phyloP scores from a whole-genome alignment of 2,329 filamentous ascomycete species.

The Ciborinia camelliae region DNA sequence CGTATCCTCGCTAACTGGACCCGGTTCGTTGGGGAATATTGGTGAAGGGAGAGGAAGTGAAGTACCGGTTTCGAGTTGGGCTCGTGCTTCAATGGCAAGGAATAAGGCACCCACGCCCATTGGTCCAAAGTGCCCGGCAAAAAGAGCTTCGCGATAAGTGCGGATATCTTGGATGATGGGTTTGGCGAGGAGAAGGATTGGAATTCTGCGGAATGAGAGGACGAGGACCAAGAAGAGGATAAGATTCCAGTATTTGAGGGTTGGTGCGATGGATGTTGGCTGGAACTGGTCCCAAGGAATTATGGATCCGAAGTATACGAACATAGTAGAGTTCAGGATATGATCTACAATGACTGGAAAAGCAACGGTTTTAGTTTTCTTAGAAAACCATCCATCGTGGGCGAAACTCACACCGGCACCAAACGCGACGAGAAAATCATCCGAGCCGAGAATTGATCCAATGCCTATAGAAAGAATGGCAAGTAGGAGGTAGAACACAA shows the following conservation, averaged over 20 bases:
- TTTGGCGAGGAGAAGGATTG: conserved; percentile 48
- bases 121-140: conserved; percentile 55
- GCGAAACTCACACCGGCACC: conserved; percentile 54
- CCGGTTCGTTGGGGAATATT: conserved; percentile 31
- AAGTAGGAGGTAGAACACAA: conserved; percentile 54
- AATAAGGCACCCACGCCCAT: conserved; percentile 57
- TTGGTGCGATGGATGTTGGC: conserved; percentile 40
- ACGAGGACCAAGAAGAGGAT: conserved; percentile 48
- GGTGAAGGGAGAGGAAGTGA: conserved; percentile 45
- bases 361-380: conserved; percentile 44
- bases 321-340: conserved; percentile 53
- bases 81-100: conserved; percentile 53
- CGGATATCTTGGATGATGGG: conserved; percentile 47
- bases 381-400: conserved; percentile 51
- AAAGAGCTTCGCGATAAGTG: conserved; percentile 51
- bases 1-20: conserved; percentile 37
- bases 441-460: conserved; percentile 49
- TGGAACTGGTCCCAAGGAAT: conserved; percentile 50
- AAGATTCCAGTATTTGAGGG: conserved; percentile 42
- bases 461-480: conserved; percentile 51
- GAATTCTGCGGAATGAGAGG: conserved; percentile 50
- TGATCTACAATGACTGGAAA: conserved; percentile 51
- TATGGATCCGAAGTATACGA: conserved; percentile 54
- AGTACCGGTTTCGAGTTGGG: conserved; percentile 48
- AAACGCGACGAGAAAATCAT: conserved; percentile 56